These are phyloP conservation scores for Colletotrichum sp. DNA, from an alignment of 2,329 filamentous ascomycete genomes.

Conservation along the genomic window DNA sequence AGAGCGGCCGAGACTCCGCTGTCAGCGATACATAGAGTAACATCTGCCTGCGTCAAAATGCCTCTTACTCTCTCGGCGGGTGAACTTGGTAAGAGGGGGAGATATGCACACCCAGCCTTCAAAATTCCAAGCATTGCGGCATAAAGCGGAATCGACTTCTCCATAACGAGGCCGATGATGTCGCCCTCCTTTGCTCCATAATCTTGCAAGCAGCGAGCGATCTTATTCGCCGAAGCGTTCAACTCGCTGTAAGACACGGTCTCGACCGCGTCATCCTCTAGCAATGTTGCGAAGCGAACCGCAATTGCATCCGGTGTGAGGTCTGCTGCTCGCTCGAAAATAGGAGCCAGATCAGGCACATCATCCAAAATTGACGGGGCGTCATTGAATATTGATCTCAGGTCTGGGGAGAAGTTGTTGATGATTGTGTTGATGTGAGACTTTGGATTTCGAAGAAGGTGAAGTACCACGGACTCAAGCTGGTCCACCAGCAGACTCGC, in stretches of 20 bases:
- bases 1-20: constrained; percentile 24
- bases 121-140: constrained; percentile 74
- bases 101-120: constrained; percentile 78
- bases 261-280: constrained; percentile 41
- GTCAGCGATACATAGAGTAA: constrained; percentile 51
- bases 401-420: constrained; percentile 34
- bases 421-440: not conserved
- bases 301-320: constrained; percentile 61
- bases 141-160: constrained; percentile 78
- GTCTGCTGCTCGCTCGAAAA: constrained; percentile 60
- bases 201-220: constrained; percentile 60
- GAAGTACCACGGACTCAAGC: constrained; percentile 55
- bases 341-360: constrained; percentile 49
- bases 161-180: constrained; percentile 76
- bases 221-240: constrained; percentile 58
- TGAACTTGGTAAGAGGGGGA: constrained; percentile 79
- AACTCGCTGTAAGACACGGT: constrained; percentile 69
- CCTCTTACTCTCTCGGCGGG: constrained; percentile 64
- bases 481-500: constrained; percentile 64
- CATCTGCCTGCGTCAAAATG: constrained; percentile 67
- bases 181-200: constrained; percentile 54
- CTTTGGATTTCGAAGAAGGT: constrained; percentile 27
- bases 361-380: constrained; percentile 35
- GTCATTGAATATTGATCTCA: constrained; percentile 56
- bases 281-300: constrained; percentile 64